These are phyloP conservation scores for Sonneratia alba DNA, from an alignment of 345 rosid genomes.

Conservation along the genomic window DNA sequence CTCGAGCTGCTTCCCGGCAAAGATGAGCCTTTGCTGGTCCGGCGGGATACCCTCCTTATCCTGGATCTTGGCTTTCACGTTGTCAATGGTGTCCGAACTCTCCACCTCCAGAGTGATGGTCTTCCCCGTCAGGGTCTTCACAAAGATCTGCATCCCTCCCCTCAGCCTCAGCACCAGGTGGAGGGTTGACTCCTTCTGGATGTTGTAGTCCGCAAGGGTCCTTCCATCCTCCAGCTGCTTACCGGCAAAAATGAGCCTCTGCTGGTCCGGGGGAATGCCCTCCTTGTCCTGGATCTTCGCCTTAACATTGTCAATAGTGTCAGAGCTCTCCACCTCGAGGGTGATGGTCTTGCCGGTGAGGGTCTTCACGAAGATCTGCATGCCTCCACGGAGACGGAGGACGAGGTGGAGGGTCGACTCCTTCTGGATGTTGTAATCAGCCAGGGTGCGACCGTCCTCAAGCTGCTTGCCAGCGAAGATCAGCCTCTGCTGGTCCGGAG, in stretches of 20 bases:
- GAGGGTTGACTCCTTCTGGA: slow-evolving; percentile 38
- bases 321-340: slow-evolving; percentile 34
- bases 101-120: slow-evolving; percentile 38
- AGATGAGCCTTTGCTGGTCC: slow-evolving; percentile 40
- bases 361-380: slow-evolving; percentile 40
- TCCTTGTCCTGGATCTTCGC: slow-evolving; percentile 38
- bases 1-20: slow-evolving; percentile 40
- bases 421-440: slow-evolving; percentile 32
- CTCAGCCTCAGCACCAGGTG: slow-evolving; percentile 32
- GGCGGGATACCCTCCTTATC: slow-evolving; percentile 47
- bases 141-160: slow-evolving; percentile 38
- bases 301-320: slow-evolving; percentile 33
- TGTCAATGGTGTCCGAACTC: slow-evolving; percentile 39
- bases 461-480: slow-evolving; percentile 39
- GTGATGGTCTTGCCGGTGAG: slow-evolving; percentile 36
- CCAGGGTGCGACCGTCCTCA: slow-evolving; percentile 30
- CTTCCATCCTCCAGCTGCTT: slow-evolving; percentile 39
- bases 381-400: slow-evolving; percentile 31
- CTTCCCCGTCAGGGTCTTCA: slow-evolving; percentile 30
- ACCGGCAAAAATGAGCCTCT: slow-evolving; percentile 35
- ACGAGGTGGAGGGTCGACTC: slow-evolving; percentile 33
- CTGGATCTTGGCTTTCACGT: slow-evolving; percentile 41
- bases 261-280: slow-evolving; percentile 39
- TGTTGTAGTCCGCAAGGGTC: slow-evolving; percentile 34
- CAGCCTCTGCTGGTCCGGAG: slow-evolving; percentile 39